These are phyloP conservation scores for Acanthamoeba sp. DNA, from an alignment of 208 protist species.

Conservation along the genomic window DNA sequence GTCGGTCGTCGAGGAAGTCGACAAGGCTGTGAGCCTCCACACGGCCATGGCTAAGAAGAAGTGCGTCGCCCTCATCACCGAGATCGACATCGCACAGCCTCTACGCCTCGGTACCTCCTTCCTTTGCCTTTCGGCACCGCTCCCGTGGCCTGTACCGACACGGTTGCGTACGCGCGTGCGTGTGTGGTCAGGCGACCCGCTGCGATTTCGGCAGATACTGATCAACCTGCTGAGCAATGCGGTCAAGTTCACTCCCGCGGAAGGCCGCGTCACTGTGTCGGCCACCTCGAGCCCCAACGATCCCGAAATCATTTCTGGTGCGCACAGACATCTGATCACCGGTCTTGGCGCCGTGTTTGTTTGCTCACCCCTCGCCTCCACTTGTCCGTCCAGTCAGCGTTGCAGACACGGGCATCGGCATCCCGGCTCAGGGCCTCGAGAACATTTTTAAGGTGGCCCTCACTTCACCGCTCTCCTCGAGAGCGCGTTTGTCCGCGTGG, in stretches of 20 bases:
- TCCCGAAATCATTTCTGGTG: neutral
- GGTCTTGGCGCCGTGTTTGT: too few relatives aligned
- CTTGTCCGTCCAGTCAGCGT: neutral
- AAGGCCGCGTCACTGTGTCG: neutral
- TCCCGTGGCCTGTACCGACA: too few relatives aligned
- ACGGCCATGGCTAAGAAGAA: neutral
- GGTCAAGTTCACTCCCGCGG: conserved; percentile 8
- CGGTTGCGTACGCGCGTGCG: too few relatives aligned
- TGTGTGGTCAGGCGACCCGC: conserved; percentile 35
- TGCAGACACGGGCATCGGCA: conserved; percentile 37
- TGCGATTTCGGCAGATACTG: conserved; percentile 36
- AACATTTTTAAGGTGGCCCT: conserved; percentile 2
- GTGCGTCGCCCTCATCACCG: neutral
- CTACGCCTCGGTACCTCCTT: neutral
- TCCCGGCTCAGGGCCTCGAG: neutral
- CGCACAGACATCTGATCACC: neutral
- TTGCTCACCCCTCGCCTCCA: too few relatives aligned
- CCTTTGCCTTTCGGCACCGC: too few relatives aligned
- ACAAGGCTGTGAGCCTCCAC: conserved; percentile 5
- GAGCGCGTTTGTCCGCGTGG: too few relatives aligned
- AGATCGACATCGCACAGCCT: neutral
- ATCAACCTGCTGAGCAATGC: conserved; percentile 51
- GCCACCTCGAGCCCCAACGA: neutral
- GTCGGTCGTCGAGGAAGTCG: neutral
- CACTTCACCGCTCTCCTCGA: neutral